phyloP scores from a whole-genome alignment of 2,329 filamentous ascomycete species.

The Aspergillus ochraceoroseus region DNA sequence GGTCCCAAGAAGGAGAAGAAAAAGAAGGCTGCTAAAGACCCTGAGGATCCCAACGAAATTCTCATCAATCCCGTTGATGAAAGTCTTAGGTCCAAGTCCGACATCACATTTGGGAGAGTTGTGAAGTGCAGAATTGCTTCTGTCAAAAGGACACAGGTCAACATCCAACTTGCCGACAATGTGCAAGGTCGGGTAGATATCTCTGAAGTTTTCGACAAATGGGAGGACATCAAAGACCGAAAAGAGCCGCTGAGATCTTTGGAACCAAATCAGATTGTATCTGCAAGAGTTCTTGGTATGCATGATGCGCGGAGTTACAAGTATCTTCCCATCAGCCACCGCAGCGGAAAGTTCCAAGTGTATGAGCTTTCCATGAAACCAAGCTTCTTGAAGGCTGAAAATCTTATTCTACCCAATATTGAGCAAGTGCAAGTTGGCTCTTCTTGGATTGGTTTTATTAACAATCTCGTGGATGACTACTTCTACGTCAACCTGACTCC shows the following conservation, averaged over 20 bases:
- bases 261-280: constrained; percentile 63
- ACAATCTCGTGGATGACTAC: constrained; percentile 74
- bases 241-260: constrained; percentile 76
- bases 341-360: constrained; percentile 69
- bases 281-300: constrained; percentile 74
- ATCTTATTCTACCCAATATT: constrained; percentile 62
- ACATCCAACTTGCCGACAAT: constrained; percentile 81
- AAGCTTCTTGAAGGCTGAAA: constrained; percentile 50
- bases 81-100: constrained; percentile 59
- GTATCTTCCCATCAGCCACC: constrained; percentile 86
- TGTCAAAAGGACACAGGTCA: constrained; percentile 85
- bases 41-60: constrained; percentile 36
- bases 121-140: constrained; percentile 75
- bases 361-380: constrained; percentile 83
- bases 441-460: constrained; percentile 76
- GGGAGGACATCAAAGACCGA: constrained; percentile 77
- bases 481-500: constrained; percentile 91
- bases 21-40: constrained; percentile 26
- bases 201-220: constrained; percentile 82
- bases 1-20: constrained; percentile 37
- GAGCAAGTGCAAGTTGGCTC: constrained; percentile 68
- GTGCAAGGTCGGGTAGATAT: constrained; percentile 89
- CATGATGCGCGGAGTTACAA: constrained; percentile 87
- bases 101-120: constrained; percentile 67
- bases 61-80: constrained; percentile 60